phyloP scores from a whole-genome alignment of 192 early-diverging fungal genomes.

The Linderina pennispora region DNA sequence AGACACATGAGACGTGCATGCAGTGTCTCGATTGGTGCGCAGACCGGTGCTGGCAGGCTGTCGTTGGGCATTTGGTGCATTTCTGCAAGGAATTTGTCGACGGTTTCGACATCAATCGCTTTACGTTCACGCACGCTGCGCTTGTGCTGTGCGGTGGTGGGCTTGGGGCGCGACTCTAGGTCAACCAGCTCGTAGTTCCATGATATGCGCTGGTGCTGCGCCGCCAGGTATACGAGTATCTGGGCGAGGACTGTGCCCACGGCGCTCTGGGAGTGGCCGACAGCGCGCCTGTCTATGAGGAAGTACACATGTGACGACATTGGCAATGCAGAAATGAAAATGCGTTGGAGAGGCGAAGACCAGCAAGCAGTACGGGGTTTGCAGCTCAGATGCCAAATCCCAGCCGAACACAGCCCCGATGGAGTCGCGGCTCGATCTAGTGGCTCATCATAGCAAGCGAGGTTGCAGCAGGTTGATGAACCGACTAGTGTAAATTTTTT shows the following conservation, averaged over 20 bases:
- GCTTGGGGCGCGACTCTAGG: constrained; percentile 7
- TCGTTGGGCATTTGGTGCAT: too few relatives aligned
- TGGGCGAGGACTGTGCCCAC: constrained; percentile 15
- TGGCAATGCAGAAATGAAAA: too few relatives aligned
- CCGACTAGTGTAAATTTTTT: too few relatives aligned
- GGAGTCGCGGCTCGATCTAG: too few relatives aligned
- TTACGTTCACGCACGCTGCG: constrained; percentile 22
- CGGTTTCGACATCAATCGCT: constrained; percentile 1
- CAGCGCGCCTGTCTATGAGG: constrained; percentile 28
- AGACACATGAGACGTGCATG: constrained; percentile 36
- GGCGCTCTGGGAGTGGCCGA: not conserved
- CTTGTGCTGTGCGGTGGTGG: constrained; percentile 6
- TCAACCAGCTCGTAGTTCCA: constrained; percentile 44
- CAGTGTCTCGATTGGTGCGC: constrained; percentile 15
- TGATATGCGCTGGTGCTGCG: constrained; percentile 17
- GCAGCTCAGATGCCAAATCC: too few relatives aligned
- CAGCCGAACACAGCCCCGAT: too few relatives aligned
- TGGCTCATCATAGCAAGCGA: too few relatives aligned
- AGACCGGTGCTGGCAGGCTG: too few relatives aligned
- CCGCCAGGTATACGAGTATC: constrained; percentile 27
- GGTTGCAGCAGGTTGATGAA: too few relatives aligned
- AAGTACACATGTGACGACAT: constrained; percentile 40
- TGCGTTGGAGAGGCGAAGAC: too few relatives aligned
- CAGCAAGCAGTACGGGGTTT: too few relatives aligned
- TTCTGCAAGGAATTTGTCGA: constrained; percentile 6